Conservation (phyloP, 1,139 yeast genomes). For the Kazachstania sp. region DNA sequence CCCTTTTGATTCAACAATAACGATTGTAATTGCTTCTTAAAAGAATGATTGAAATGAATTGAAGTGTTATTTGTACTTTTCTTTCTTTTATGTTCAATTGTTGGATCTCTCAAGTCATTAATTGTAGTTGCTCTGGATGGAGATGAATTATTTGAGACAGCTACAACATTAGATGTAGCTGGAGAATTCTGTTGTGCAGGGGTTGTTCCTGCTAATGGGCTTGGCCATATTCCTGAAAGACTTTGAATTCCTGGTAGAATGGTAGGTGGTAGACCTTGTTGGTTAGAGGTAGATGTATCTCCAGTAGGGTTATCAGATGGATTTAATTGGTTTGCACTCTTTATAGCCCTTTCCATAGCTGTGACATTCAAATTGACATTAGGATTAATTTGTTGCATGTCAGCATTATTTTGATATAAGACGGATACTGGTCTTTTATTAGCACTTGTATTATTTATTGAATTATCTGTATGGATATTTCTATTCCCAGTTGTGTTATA, state of each 20-base stretch:
- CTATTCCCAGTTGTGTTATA: not conserved
- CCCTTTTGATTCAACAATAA: conserved; percentile 23
- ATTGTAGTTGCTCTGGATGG: not conserved
- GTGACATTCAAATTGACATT: too few relatives aligned
- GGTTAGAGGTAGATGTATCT: not conserved
- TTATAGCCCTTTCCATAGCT: too few relatives aligned
- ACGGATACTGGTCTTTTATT: not conserved
- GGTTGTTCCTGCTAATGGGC: not conserved
- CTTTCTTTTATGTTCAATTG: not conserved
- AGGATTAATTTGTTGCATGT: too few relatives aligned
- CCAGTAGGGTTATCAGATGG: not conserved
- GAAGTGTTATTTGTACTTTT: not conserved
- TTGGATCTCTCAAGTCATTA: not conserved
- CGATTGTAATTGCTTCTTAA: conserved; percentile 20
- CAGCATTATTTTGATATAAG: too few relatives aligned
- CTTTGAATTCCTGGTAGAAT: not conserved
- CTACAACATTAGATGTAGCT: not conserved
- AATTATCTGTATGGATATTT: not conserved
- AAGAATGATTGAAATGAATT: conserved; percentile 17
- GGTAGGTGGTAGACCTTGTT: not conserved
- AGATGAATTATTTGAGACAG: not conserved
- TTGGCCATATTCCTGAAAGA: not conserved
- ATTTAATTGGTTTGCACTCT: too few relatives aligned
- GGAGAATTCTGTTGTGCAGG: not conserved
- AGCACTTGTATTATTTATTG: not conserved